Evolutionary conservation across 2,329 filamentous ascomycete genomes (phyloP).

Genomic region (Epichloe elymi): DNA sequence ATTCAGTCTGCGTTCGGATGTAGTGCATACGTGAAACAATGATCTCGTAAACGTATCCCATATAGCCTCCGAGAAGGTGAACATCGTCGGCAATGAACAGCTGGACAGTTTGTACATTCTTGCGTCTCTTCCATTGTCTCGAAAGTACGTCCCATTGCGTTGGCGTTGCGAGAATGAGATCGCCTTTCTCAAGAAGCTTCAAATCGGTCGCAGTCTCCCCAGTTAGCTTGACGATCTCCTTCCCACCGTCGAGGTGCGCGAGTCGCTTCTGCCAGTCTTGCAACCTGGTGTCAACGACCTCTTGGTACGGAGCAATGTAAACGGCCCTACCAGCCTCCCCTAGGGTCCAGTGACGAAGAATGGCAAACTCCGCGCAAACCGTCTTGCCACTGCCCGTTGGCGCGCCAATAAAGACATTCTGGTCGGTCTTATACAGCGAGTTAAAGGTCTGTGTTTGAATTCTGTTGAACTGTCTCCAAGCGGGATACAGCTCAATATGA

Average conservation of each 20-base stretch:
- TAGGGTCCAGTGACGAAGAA: slow-evolving; percentile 71
- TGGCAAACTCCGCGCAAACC: slow-evolving; percentile 85
- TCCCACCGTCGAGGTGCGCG: slow-evolving; percentile 60
- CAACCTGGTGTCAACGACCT: slow-evolving; percentile 69
- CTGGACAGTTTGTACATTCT: slow-evolving; percentile 83
- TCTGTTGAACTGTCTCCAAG: slow-evolving; percentile 87
- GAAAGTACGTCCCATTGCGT: slow-evolving; percentile 93
- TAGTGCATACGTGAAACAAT: slow-evolving; percentile 97
- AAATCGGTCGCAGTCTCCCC: slow-evolving; percentile 87
- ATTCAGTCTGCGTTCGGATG: slow-evolving; percentile 78
- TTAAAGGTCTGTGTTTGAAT: slow-evolving; percentile 97
- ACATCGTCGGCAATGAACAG: slow-evolving; percentile 92
- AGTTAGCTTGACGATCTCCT: slow-evolving; percentile 82
- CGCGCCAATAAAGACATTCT: slow-evolving; percentile 89
- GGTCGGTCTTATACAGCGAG: slow-evolving; percentile 76
- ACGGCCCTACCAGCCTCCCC: slow-evolving; percentile 56
- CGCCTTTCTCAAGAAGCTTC: slow-evolving; percentile 73
- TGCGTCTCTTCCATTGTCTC: slow-evolving; percentile 89
- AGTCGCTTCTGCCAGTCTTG: slow-evolving; percentile 80
- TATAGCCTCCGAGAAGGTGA: slow-evolving; percentile 77
- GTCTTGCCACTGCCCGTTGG: slow-evolving; percentile 94
- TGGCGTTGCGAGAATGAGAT: slow-evolving; percentile 85
- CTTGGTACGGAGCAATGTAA: slow-evolving; percentile 90
- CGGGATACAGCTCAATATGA: slow-evolving; percentile 66
- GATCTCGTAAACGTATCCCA: slow-evolving; percentile 86